Percentiles rank a stretch among this genome's conserved stretches.
These are phyloP conservation scores for Phoma sp. DNA, from an alignment of 2,329 filamentous ascomycete genomes.

Conservation along the genomic window DNA sequence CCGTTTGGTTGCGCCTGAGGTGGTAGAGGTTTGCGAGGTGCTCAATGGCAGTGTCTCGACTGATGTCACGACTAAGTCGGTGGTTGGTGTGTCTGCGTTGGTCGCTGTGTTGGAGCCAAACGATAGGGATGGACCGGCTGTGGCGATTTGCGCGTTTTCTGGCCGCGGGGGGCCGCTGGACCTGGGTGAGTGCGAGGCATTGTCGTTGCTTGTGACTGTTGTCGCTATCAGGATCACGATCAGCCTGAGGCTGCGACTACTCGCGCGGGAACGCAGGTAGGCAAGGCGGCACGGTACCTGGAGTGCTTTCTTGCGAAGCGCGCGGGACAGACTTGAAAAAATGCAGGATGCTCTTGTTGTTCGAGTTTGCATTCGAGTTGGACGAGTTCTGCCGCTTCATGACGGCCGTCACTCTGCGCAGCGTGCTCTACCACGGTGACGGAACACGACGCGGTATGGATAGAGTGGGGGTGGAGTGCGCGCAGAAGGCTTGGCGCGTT, in stretches of 20 bases:
- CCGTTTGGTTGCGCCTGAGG: conserved; percentile 52
- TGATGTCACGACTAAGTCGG: conserved; percentile 3
- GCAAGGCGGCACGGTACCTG: conserved; percentile 13
- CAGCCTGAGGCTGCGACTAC: conserved; percentile 7
- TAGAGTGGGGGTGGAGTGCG: conserved; percentile 3
- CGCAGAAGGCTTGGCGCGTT: conserved; percentile 8
- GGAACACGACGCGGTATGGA: conserved; percentile 1
- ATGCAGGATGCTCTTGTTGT: conserved; percentile 10
- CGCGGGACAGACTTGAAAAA: conserved; percentile 15
- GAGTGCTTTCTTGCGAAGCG: background rate
- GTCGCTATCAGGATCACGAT: background rate
- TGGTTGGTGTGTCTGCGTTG: conserved; percentile 13
- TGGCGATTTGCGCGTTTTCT: background rate
- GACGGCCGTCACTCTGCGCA: background rate
- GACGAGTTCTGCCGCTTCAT: conserved; percentile 15
- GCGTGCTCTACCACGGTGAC: background rate
- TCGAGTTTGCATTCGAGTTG: background rate
- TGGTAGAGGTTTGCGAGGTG: conserved; percentile 36
- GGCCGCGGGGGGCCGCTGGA: background rate
- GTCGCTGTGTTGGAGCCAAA: conserved; percentile 4
- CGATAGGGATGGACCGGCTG: background rate
- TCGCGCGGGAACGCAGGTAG: background rate
- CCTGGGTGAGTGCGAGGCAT: background rate
- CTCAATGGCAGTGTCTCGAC: conserved; percentile 1
- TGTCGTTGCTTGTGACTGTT: conserved; percentile 1